Evolutionary conservation across 2,329 filamentous ascomycete genomes (phyloP).

Genomic region (Aspergillus hortae): DNA sequence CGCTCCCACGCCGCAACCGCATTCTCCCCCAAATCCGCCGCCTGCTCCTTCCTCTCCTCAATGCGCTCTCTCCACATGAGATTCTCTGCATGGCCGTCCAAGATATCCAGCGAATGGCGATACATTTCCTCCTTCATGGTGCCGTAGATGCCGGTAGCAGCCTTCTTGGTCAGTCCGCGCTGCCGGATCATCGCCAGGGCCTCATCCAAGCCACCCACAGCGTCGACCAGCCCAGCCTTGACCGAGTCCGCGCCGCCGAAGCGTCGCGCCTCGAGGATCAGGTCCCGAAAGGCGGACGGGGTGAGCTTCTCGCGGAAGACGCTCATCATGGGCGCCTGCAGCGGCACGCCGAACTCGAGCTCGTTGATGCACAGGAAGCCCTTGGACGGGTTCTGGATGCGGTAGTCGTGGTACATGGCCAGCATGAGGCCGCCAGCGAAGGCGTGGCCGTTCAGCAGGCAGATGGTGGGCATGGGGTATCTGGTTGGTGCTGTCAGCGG

Average conservation of each 20-base stretch:
- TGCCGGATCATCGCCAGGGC: conserved; percentile 58
- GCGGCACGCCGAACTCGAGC: conserved; percentile 72
- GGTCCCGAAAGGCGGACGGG: conserved; percentile 53
- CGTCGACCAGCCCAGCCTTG: conserved; percentile 66
- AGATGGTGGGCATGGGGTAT: conserved; percentile 78
- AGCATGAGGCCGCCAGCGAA: conserved; percentile 82
- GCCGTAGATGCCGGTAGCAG: conserved; percentile 64
- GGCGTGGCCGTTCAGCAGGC: conserved; percentile 74
- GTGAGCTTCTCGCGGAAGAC: conserved; percentile 70
- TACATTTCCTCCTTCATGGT: conserved; percentile 74
- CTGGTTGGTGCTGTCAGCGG: conserved; percentile 22
- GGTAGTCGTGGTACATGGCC: conserved; percentile 79
- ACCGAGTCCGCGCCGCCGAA: conserved; percentile 63
- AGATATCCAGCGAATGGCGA: conserved; percentile 57
- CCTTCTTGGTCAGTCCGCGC: conserved; percentile 59
- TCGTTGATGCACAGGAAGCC: conserved; percentile 82
- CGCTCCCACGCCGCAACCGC: conserved; percentile 52
- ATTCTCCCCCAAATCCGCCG: conserved; percentile 37
- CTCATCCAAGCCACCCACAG: conserved; percentile 62
- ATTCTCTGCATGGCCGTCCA: conserved; percentile 53
- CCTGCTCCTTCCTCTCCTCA: conserved; percentile 44
- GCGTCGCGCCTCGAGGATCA: conserved; percentile 71
- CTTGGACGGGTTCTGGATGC: conserved; percentile 65
- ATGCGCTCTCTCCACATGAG: conserved; percentile 44
- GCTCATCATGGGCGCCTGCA: conserved; percentile 68